Conservation (phyloP, 371 early-diverging fungal species). For the Mucor velutinosus region DNA sequence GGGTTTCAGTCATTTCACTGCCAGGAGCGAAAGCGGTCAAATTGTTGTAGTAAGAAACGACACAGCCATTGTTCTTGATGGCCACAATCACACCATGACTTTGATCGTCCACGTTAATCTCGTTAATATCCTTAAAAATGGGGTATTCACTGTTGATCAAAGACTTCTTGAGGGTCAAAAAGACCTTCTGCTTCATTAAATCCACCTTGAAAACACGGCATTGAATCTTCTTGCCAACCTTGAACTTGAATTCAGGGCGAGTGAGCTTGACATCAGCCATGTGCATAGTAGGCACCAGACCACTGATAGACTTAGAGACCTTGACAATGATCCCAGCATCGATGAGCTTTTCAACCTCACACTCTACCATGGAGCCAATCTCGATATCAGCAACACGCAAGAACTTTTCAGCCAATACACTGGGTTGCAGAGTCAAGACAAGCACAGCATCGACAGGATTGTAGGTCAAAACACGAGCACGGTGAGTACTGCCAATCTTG, state of each 20-base stretch:
- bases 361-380: conserved; percentile 70
- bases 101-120: conserved; percentile 58
- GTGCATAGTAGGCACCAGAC: conserved; percentile 73
- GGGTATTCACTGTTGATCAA: conserved; percentile 76
- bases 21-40: conserved; percentile 71
- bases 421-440: conserved; percentile 71
- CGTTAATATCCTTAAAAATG: conserved; percentile 60
- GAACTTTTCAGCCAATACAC: conserved; percentile 70
- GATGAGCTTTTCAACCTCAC: conserved; percentile 50
- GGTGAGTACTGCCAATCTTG: conserved; percentile 68
- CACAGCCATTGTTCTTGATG: conserved; percentile 67
- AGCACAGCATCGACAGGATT: conserved; percentile 76
- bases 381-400: conserved; percentile 71
- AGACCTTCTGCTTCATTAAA: conserved; percentile 52
- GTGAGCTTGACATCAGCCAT: conserved; percentile 76
- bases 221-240: conserved; percentile 65
- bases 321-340: conserved; percentile 68
- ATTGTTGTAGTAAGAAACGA: conserved; percentile 80
- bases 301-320: conserved; percentile 66
- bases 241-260: conserved; percentile 80
- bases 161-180: conserved; percentile 79
- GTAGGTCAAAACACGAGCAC: conserved; percentile 78
- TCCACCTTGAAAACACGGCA: conserved; percentile 75
- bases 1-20: conserved; percentile 63
- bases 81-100: conserved; percentile 68